Percentiles rank a stretch among this genome's conserved stretches.
phyloP scores from a whole-genome alignment of 306 rosid genomes.

The Quercus rubra region DNA sequence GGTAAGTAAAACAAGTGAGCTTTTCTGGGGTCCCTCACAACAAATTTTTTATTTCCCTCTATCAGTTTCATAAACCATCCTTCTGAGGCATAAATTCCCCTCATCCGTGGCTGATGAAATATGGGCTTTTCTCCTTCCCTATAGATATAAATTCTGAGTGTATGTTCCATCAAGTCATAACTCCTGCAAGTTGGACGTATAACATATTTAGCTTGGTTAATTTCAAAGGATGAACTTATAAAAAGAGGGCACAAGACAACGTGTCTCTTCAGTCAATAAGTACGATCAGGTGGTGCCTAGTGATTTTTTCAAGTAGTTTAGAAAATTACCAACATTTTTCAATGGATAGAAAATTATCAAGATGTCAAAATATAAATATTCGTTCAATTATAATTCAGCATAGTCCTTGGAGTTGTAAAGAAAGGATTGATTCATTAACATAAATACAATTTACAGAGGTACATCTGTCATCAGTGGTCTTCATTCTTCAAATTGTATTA shows the following conservation, averaged over 20 bases:
- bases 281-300: neutral
- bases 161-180: conserved; percentile 74
- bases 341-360: neutral
- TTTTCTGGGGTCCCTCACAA: conserved; percentile 61
- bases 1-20: conserved; percentile 91
- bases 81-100: conserved; percentile 89
- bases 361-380: neutral
- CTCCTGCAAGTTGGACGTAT: conserved; percentile 54
- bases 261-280: neutral
- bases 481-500: neutral
- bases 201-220: conserved; percentile 12
- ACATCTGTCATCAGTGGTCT: neutral
- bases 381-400: neutral
- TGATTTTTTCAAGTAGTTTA: neutral
- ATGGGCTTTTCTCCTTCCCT: conserved; percentile 79
- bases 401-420: neutral
- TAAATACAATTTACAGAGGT: neutral
- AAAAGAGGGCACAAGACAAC: neutral
- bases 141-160: conserved; percentile 74
- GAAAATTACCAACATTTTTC: neutral
- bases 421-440: too few relatives aligned
- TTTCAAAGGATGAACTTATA: neutral
- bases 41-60: conserved; percentile 56
- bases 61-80: conserved; percentile 95
- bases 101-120: conserved; percentile 79